A percentile compares a stretch with the other conserved stretches of the same genome.
Conservation (phyloP, 805 yeast species). For the Candida morakotiae region DNA sequence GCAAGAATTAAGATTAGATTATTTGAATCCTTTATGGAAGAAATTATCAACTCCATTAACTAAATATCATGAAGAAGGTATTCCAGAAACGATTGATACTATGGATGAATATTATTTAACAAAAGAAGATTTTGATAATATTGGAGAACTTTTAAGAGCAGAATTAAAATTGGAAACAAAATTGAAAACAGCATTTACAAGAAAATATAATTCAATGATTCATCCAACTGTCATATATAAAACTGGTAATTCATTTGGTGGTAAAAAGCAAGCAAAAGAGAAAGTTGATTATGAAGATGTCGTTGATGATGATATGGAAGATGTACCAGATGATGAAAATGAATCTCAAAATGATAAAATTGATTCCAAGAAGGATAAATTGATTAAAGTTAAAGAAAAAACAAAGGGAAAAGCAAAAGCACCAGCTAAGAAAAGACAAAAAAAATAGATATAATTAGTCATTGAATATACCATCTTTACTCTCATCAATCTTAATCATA, state of each 20-base stretch:
- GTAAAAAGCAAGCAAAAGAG: constrained; percentile 19
- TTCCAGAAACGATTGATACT: constrained; percentile 57
- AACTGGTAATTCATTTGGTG: constrained; percentile 56
- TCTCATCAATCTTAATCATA: too few species aligned
- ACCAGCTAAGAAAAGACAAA: constrained; percentile 5
- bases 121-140: constrained; percentile 86
- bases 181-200: constrained; percentile 82
- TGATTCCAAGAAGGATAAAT: constrained; percentile 58
- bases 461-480: too few species aligned
- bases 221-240: constrained; percentile 87
- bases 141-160: constrained; percentile 83
- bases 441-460: neutral
- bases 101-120: constrained; percentile 86
- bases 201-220: constrained; percentile 66
- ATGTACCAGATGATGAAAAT: constrained; percentile 30
- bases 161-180: constrained; percentile 46
- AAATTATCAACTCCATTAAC: constrained; percentile 58
- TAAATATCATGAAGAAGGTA: constrained; percentile 55
- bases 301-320: constrained; percentile 52
- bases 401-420: constrained; percentile 8
- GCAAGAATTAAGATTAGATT: constrained; percentile 68
- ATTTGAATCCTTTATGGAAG: constrained; percentile 61
- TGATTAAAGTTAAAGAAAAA: constrained; percentile 51
- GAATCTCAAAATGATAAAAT: constrained; percentile 43
- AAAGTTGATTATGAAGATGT: constrained; percentile 73